Base-by-base conservation (phyloP, 768 basidiomycete genomes). In the Cystofilobasidium ferigula region DNA sequence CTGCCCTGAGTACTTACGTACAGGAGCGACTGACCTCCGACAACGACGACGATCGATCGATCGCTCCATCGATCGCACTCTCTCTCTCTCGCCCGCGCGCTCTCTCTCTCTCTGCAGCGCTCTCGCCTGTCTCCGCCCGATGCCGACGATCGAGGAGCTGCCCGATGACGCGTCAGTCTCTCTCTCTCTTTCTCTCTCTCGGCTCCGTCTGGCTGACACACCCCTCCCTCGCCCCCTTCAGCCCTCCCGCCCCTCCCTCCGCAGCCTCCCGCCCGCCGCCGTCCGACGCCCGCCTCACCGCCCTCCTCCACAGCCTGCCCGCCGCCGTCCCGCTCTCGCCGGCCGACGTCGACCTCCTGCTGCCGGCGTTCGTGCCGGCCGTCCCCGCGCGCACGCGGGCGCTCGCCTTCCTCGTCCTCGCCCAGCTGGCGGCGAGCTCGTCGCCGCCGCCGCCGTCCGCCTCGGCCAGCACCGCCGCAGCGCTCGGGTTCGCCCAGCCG, bases 341-440 rank as follows among this genome's bases (percentile, higher is more conserved):
- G 30, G 35, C 43, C 12, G 64, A 67, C 16, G 30, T 61, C 10
- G 18, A 32, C 26, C 48, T 67, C 40, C 51, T 67, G 0, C 26
- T 61, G 38, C 18, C 47, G 7, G 42, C 64, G 30, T 67, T 67
- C 64, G 38, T 59, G 22, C 59, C 59, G 20, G 28, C 32, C 22
- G 42, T 57, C n/a, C 34, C 26, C 20, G n/a, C 59, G 16, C 51
- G 57, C 35, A n/a, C 34, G 8, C 47, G 60, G 13, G 61, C 64
- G 18, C 54, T 67, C 58, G 58, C 58, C 12, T 67, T 61, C 40
- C 59, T 67, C 58, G 38, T 67, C 22, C 64, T 67, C 26, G 43
- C 64, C 24, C 64, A 67, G 18, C 40, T 67, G 26, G 26, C 36
- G n/a, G 3, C 22, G n/a, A n/a, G n/a, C 28, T 28, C 35, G 30